phyloP scores from a whole-genome alignment of 2,329 filamentous ascomycete species.

The Colletotrichum plurivorum region DNA sequence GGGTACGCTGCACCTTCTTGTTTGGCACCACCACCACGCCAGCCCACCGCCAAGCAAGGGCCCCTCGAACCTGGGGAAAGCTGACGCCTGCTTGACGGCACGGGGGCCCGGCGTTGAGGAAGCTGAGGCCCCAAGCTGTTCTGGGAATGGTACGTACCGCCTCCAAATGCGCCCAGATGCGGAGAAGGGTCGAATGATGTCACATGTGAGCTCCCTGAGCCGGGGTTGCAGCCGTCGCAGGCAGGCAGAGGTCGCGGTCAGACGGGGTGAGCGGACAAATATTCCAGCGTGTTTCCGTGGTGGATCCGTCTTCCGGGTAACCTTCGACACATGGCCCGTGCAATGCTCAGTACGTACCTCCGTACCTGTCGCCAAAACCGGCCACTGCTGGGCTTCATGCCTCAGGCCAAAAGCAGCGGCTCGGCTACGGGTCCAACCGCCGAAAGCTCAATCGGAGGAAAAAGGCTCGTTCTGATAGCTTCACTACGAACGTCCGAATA shows the following conservation, averaged over 20 bases:
- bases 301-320: not conserved
- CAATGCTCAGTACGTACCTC: not conserved
- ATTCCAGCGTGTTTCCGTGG: conserved; percentile 6
- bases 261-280: conserved; percentile 11
- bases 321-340: not conserved
- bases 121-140: conserved; percentile 29
- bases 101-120: conserved; percentile 4
- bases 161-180: conserved; percentile 38
- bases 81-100: conserved; percentile 30
- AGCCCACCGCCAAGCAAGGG: conserved; percentile 18
- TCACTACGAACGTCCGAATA: conserved; percentile 48
- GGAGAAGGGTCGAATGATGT: conserved; percentile 41
- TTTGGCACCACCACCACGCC: conserved; percentile 35
- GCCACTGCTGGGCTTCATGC: not conserved
- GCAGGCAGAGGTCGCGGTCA: not conserved
- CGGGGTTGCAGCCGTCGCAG: conserved; percentile 1
- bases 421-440: conserved; percentile 54
- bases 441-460: conserved; percentile 48
- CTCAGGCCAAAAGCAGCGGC: conserved; percentile 46
- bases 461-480: conserved; percentile 58
- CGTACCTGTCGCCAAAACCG: not conserved
- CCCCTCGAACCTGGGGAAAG: conserved; percentile 38
- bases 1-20: conserved; percentile 26
- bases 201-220: conserved; percentile 21
- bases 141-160: conserved; percentile 28